A percentile compares a stretch with the other conserved stretches of the same genome.
phyloP scores from a whole-genome alignment of 345 rosid genomes.

The Syzygium jambos region DNA sequence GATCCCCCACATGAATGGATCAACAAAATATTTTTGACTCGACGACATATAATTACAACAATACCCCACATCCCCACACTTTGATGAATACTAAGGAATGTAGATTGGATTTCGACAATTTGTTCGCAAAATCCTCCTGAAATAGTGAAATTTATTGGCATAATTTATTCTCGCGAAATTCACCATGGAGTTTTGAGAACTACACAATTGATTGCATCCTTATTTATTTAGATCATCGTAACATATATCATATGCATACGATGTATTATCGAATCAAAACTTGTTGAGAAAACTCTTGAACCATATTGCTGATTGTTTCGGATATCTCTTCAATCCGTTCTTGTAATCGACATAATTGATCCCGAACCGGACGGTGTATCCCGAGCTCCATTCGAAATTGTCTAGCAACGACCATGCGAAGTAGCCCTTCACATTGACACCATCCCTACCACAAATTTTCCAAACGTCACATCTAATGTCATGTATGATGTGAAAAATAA shows the following conservation, averaged over 20 bases:
- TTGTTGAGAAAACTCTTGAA: conserved; percentile 34
- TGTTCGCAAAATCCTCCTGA: no score
- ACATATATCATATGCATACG: neutral
- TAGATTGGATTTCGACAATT: no score
- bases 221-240: neutral
- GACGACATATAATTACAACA: no score
- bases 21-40: no score
- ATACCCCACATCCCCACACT: no score
- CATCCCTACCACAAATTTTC: conserved; percentile 17
- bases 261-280: neutral
- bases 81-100: no score
- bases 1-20: no score
- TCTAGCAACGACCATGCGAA: conserved; percentile 50
- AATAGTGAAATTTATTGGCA: no score
- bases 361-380: conserved; percentile 46
- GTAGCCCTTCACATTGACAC: conserved; percentile 45
- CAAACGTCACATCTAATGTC: neutral
- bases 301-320: conserved; percentile 55
- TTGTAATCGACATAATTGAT: conserved; percentile 40
- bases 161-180: neutral
- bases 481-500: neutral
- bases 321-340: conserved; percentile 36
- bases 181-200: no score
- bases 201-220: neutral
- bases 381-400: conserved; percentile 51